Base-by-base conservation (phyloP, 495 filamentous ascomycete species). In the Penicillium ochrochloron region DNA sequence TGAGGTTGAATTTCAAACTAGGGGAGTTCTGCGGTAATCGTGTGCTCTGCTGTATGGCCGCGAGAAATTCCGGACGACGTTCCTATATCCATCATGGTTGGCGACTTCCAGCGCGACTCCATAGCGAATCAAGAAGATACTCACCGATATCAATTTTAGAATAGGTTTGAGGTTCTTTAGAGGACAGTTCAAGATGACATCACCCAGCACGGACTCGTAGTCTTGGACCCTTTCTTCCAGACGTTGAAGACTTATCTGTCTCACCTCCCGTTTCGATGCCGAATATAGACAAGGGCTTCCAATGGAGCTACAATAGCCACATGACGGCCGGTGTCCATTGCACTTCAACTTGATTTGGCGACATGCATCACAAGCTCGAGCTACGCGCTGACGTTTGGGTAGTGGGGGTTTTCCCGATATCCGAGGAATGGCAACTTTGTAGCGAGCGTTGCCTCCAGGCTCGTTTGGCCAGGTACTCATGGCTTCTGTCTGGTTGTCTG, bases 341-440 rank as follows among this genome's bases (percentile, higher is more conserved):
- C 51, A 54, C 31, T 25, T 54, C 14, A 54, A 29, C 14, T 54
- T 54, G 14, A 54, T 54, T 31, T 9, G 15, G 15, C 29, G 51
- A 54, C 51, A 54, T 15, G 51, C 51, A 33, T 54, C 29, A 34
- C 51, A 54, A 19, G 51, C 51, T 2, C 51, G 51, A 33, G 51
- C 31, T 34, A 54, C 51, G 5, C 51, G 51, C 19, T 31, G 27
- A 19, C 51, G 51, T 54, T 54, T 54, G 15, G 51, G 15, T 6
- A 33, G 15, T 29, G 51, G 27, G 15, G 14, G 29, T 21, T 5
- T 29, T 5, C 51, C 27, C 51, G 51, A n/a, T 54, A 34, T 34
- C 31, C 51, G 51, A 19, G 51, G 51, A 34, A 54, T 54, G 15
- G 51, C 51, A 34, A 54, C 51, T 54, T 54, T 54, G 51, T 54